phyloP scores from a whole-genome alignment of 2,329 filamentous ascomycete genomes.

The Cryphonectria japonica region DNA sequence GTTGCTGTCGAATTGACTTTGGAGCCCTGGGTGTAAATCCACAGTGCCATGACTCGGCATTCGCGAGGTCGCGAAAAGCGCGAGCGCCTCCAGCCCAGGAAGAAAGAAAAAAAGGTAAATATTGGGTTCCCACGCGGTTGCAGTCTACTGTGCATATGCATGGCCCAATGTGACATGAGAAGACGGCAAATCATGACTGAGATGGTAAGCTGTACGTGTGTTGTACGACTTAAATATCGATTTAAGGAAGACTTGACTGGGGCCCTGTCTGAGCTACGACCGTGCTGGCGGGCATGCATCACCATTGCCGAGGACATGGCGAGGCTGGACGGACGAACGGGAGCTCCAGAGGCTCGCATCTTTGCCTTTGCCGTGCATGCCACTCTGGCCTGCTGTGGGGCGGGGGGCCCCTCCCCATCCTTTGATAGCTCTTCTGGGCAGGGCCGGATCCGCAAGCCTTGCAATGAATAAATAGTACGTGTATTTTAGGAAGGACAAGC shows the following conservation, averaged over 20 bases:
- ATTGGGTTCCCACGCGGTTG: neutral
- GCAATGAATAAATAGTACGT: neutral
- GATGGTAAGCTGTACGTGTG: neutral
- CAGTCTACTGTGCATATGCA: neutral
- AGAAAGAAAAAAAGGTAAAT: too few relatives aligned
- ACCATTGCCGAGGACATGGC: conserved; percentile 10
- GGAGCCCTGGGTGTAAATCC: neutral
- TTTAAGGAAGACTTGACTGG: neutral
- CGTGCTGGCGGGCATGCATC: neutral
- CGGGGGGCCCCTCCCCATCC: neutral
- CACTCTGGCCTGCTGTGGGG: neutral
- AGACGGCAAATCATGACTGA: neutral
- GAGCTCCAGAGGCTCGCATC: neutral
- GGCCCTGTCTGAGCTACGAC: neutral
- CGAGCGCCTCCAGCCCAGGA: neutral
- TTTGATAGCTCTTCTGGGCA: conserved; percentile 1
- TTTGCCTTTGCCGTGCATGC: neutral
- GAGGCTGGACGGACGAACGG: conserved; percentile 13
- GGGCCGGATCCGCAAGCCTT: conserved; percentile 1
- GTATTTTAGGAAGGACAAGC: neutral
- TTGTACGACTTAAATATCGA: neutral
- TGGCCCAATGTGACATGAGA: neutral
- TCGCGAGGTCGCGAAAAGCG: conserved; percentile 13
- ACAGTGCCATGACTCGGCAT: conserved; percentile 16
- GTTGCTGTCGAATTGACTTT: neutral